Conservation (phyloP, 2,329 filamentous ascomycete genomes). For the Escovopsis sp. region DNA sequence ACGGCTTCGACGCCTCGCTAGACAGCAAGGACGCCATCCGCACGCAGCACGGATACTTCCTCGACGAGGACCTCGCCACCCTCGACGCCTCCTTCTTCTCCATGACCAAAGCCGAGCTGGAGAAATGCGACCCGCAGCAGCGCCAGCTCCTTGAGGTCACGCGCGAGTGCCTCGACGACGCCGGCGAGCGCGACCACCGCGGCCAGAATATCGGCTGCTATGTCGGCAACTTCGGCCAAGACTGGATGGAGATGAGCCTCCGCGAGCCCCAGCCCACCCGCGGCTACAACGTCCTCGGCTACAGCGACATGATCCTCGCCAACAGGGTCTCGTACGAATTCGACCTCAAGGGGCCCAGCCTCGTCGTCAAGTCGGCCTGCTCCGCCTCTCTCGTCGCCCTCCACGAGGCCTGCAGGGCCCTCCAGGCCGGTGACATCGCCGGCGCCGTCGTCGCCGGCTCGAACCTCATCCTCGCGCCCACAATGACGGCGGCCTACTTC, state of each 20-base stretch:
- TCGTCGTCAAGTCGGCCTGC: not conserved
- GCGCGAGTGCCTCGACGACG: constrained; percentile 1
- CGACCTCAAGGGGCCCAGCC: constrained; percentile 3
- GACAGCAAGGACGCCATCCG: not conserved
- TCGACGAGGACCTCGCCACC: not conserved
- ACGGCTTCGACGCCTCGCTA: not conserved
- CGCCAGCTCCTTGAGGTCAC: constrained; percentile 2
- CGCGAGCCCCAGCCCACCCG: not conserved
- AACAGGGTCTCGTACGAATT: constrained; percentile 7
- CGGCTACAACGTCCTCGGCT: not conserved
- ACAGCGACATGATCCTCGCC: not conserved
- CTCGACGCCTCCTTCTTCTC: constrained; percentile 1
- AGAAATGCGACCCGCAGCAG: not conserved
- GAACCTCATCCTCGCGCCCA: constrained; percentile 17
- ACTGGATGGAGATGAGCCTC: constrained; percentile 1
- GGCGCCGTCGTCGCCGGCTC: constrained; percentile 16
- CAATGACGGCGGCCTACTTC: constrained; percentile 1
- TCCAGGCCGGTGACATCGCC: constrained; percentile 1
- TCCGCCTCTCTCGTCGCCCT: constrained; percentile 4
- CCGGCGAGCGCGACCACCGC: not conserved
- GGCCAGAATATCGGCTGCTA: not conserved
- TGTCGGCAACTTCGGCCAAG: not conserved
- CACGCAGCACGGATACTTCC: not conserved
- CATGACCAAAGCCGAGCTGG: not conserved
- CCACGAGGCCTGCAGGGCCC: constrained; percentile 3